These are phyloP conservation scores for Parafenestella ontariensis DNA, from an alignment of 2,329 filamentous ascomycete species.

Conservation along the genomic window DNA sequence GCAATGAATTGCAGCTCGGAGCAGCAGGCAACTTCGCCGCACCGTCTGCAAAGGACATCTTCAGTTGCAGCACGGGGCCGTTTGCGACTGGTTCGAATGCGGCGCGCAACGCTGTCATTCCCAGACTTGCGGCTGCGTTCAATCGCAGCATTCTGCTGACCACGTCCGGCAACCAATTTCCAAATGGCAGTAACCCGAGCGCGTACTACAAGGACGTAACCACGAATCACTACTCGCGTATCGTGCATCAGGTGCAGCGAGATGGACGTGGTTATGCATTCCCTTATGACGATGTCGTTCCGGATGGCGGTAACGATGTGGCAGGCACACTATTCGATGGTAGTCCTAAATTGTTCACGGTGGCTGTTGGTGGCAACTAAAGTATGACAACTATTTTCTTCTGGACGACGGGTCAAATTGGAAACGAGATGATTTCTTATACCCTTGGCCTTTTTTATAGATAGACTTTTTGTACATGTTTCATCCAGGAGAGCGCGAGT, in stretches of 20 bases:
- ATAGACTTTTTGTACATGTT: too few species aligned
- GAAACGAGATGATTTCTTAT: too few species aligned
- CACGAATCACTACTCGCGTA: constrained; percentile 65
- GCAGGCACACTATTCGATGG: constrained; percentile 59
- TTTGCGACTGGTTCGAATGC: constrained; percentile 57
- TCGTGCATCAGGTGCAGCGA: constrained; percentile 66
- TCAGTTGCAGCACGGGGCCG: constrained; percentile 70
- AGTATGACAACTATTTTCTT: too few species aligned
- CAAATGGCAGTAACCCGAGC: constrained; percentile 38
- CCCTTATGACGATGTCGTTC: constrained; percentile 72
- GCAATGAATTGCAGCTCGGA: constrained; percentile 52
- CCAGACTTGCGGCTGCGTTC: constrained; percentile 76
- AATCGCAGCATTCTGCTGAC: constrained; percentile 74
- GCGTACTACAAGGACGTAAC: constrained; percentile 45
- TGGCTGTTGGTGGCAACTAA: constrained; percentile 56
- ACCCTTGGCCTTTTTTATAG: too few species aligned
- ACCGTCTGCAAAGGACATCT: constrained; percentile 68
- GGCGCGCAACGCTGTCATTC: constrained; percentile 66
- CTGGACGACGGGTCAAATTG: too few species aligned
- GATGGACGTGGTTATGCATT: constrained; percentile 71
- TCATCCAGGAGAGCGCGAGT: too few species aligned
- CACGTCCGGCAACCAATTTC: constrained; percentile 46
- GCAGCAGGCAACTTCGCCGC: constrained; percentile 59
- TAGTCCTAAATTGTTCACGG: constrained; percentile 55
- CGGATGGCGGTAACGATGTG: constrained; percentile 62